These are phyloP conservation scores for Colletotrichum eremochloae DNA, from an alignment of 2,329 filamentous ascomycete species.

Conservation along the genomic window DNA sequence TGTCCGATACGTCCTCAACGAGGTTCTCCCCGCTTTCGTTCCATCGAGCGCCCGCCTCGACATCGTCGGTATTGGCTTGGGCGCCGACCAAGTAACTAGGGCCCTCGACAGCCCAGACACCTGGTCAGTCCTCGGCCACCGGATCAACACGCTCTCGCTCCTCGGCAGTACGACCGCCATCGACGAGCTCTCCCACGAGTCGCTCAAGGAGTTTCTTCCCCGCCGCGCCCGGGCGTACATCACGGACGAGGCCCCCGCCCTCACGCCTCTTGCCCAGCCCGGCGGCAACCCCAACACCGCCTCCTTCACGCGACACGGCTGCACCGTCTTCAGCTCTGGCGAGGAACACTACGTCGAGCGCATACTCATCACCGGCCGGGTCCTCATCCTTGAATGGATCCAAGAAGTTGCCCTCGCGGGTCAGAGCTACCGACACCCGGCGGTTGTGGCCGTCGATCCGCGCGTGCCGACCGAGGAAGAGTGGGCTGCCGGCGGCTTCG, in stretches of 20 bases:
- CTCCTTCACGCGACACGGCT: conserved; percentile 65
- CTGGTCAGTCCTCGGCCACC: conserved; percentile 60
- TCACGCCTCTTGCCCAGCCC: conserved; percentile 61
- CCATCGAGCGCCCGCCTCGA: conserved; percentile 69
- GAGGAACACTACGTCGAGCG: conserved; percentile 70
- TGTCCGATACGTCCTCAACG: conserved; percentile 74
- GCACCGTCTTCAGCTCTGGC: conserved; percentile 78
- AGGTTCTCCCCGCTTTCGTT: conserved; percentile 67
- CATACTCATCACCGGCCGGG: conserved; percentile 69
- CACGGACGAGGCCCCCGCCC: conserved; percentile 63
- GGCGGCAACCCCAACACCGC: conserved; percentile 59
- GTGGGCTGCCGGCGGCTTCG: conserved; percentile 40
- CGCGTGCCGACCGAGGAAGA: conserved; percentile 27
- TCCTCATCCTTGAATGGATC: conserved; percentile 71
- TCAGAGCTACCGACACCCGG: conserved; percentile 56
- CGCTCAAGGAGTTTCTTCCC: conserved; percentile 63
- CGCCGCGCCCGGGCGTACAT: conserved; percentile 74
- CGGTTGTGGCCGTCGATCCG: conserved; percentile 49
- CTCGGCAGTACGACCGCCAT: conserved; percentile 61
- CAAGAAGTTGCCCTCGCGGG: conserved; percentile 62
- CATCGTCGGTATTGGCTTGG: conserved; percentile 78
- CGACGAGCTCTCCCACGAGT: conserved; percentile 56
- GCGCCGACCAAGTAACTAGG: conserved; percentile 67
- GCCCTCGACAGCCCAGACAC: conserved; percentile 70
- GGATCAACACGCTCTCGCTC: conserved; percentile 63